Conservation (phyloP, 2,329 filamentous ascomycete species). For the Biscogniauxia sp. region DNA sequence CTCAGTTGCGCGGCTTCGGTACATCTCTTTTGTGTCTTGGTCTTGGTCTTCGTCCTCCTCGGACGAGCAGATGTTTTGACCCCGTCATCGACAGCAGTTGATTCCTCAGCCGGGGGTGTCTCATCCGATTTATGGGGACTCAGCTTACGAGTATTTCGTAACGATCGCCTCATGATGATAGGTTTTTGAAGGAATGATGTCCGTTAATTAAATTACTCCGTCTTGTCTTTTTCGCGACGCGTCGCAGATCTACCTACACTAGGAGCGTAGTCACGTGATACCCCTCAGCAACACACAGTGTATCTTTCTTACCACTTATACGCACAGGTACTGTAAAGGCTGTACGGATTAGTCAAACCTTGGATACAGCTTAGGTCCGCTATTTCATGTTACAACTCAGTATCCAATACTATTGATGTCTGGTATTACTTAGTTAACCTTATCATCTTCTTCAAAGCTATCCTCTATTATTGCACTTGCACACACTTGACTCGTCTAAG, state of each 20-base stretch:
- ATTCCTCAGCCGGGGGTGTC: not conserved
- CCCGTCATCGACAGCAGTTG: constrained; percentile 1
- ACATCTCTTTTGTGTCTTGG: constrained; percentile 13
- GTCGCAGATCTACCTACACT: not conserved
- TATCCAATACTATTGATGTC: too few relatives aligned
- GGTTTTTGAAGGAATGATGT: not conserved
- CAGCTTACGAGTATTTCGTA: constrained; percentile 16
- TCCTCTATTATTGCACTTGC: too few relatives aligned
- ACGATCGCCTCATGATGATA: constrained; percentile 28
- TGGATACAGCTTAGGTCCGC: too few relatives aligned
- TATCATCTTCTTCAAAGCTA: too few relatives aligned
- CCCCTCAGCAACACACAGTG: not conserved
- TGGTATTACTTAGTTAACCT: too few relatives aligned
- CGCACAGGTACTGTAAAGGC: not conserved
- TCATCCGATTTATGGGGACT: not conserved
- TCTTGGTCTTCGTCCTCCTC: constrained; percentile 5
- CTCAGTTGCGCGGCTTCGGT: constrained; percentile 6
- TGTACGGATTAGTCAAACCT: not conserved
- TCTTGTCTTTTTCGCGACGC: not conserved
- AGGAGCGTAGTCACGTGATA: not conserved
- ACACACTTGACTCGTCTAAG: too few relatives aligned
- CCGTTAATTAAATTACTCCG: not conserved
- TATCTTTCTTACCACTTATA: not conserved
- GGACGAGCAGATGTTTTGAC: not conserved
- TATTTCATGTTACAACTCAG: too few relatives aligned